Evolutionary conservation across 371 early-diverging fungal species (phyloP), one percentile per base, ranked within the genome.

Genomic region (Basidiobolus meristosporus): DNA sequence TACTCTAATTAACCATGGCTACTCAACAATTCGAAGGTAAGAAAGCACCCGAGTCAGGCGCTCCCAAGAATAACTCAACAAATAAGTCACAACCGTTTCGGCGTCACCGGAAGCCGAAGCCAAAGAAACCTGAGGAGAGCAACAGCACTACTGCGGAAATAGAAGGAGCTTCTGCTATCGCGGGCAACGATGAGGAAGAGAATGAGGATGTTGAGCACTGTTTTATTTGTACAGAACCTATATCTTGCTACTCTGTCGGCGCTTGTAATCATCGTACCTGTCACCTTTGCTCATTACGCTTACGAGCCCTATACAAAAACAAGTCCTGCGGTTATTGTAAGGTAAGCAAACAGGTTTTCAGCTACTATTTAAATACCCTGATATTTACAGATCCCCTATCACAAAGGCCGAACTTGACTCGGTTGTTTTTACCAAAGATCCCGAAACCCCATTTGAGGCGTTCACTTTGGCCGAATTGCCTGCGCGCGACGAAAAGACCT

Each of bases 191-290:
- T 1, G 63, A 53, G 7, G 47, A 49, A 1, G 62, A 57, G 4
- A 57, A 46, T 15, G 65, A 11, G 40, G 67, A 63, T 5, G 63
- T 60, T 9, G 58, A 65, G 16, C 52, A 65, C 2, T 96, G 96
- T 53, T 73, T 78, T 50, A 96, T 96, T 46, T 96, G 96, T 55
- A 77, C 93, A 0, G 84, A 90, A 30, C 70, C 75, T 2, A 68
- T 88, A 11, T 56, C 51, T 14, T 78, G 65, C 40, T 84, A 68
- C 51, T 86, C 91, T 5, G 64, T 96, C n/a, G 80, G 86, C 5
- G 64, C 63, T 39, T 96, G 96, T 56, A 81, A 90, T 53, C 96
- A 96, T 57, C 65, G 73, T 14, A 77, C 80, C 2, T 96, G 96
- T 59, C 85, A 87, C 44, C 54, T 76, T 4, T 96, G 96, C 60